Evolutionary conservation across 208 protist species (phyloP), one percentile per base, ranked within the genome.

Genomic region (Leishmania arabica): DNA sequence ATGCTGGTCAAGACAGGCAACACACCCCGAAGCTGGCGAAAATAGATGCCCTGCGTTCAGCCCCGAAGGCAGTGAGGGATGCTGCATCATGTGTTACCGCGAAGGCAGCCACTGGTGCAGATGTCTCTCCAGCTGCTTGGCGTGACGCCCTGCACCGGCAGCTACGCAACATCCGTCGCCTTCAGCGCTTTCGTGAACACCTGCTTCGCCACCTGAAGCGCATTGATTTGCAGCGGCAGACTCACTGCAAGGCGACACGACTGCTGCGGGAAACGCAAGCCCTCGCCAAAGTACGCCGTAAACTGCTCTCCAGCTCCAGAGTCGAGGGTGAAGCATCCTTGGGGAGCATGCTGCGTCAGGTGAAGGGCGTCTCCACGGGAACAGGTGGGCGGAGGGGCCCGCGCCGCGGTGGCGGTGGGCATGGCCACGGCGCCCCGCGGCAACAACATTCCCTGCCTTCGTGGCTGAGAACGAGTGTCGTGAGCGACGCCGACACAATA

Each of bases 221-320:
- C 11, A 66, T 97, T 8, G 91, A 95, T 58, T 62, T 86, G 66
- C 88, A 92, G 75, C 87, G 84, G 34, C 86, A 88, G 64, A 83
- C 89, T 17, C 81, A 82, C 4, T 77, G 74, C 3, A 81, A 84
- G 13, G 78, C 87, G 65, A 75, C 51, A 27, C 75, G 71, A 70
- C 86, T 95, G n/a, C 79, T 97, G 24, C 54, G 65, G 24, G 84
- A 95, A 72, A 87, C 91, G 6, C 89, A 93, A 73, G 80, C 78
- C 11, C 87, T 97, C 19, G 78, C 80, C 47, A 90, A 87, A 51
- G 81, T 66, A 54, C 89, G 86, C 4, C 37, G 79, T 6, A 56
- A 66, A n/a, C 64, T 84, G 47, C 62, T 80, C 69, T 78, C 51
- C 7, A 40, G 65, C 9, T 1, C 58, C 2, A n/a, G 45, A 6